phyloP scores from a whole-genome alignment of 129 eudicot genomes.

The Solidago caesia region DNA sequence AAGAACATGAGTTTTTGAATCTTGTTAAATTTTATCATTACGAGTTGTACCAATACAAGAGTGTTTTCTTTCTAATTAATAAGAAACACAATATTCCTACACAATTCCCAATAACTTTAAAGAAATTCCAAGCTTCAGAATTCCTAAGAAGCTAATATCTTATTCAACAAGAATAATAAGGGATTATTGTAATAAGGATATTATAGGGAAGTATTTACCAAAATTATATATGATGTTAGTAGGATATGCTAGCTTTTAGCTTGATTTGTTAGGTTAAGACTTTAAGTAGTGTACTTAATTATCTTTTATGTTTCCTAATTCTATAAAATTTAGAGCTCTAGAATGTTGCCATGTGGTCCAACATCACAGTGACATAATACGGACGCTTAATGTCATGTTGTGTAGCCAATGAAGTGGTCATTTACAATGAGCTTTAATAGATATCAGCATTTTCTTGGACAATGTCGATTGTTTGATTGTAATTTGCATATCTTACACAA shows the following conservation, averaged over 20 bases:
- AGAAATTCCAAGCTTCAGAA: conserved; percentile 1
- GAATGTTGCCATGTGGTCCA: not conserved
- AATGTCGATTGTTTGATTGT: conserved; percentile 1
- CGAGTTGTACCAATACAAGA: not conserved
- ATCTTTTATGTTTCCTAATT: not conserved
- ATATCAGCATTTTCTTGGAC: conserved; percentile 7
- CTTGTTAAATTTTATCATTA: no score
- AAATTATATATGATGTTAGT: conserved; percentile 8
- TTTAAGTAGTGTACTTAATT: no score
- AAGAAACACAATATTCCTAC: not conserved
- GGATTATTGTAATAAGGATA: not conserved
- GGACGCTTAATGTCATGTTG: conserved; percentile 3
- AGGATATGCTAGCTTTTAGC: not conserved
- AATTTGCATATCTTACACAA: conserved; percentile 14
- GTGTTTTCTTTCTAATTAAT: not conserved
- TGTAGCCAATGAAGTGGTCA: not conserved
- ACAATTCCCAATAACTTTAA: not conserved
- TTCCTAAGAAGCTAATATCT: not conserved
- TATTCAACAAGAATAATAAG: not conserved
- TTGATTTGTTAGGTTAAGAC: not conserved
- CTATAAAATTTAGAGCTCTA: not conserved
- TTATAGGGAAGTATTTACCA: not conserved
- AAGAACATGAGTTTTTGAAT: no score
- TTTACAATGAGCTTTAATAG: conserved; percentile 1
- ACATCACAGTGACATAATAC: not conserved